Evolutionary conservation across 2,329 filamentous ascomycete species (phyloP), one percentile per base, ranked within the genome.

Genomic region (Ophiostoma sp.): DNA sequence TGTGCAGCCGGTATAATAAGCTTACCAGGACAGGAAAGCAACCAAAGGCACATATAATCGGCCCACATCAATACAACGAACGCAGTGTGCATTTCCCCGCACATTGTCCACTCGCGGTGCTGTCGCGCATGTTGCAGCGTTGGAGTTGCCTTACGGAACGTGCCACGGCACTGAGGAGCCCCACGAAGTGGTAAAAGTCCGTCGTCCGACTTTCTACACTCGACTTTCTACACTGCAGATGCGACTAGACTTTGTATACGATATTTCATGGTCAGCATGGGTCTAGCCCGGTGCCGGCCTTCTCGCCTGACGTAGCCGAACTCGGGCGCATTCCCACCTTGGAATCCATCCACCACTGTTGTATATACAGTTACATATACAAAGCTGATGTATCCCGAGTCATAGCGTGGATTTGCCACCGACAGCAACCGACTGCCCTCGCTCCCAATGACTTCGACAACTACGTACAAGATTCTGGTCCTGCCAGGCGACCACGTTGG

Each of bases 401-500:
- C n/a, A 27, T 55, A 55, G n/a, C 0, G 5, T 9, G 9, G 49
- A 5, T 27, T 8, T 55, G 6, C 3, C 11, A 18, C 18, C 11
- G 49, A 55, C 2, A 27, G 45, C 7, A 55, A 55, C 5, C 47
- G 7, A 63, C 6, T 6, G 18, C 36, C 47, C 18, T 38, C 38
- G 1, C 36, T 49, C 16, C 42, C 12, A 65, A 69, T 69, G 64
- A 18, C 68, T n/a, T 45, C 52, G 27, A 27, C 27, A 8, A 64
- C 62, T 27, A 64, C 65, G 2, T 72, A 64, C 70, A 76, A 76
- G 52, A 77, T 82, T 66, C 76, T 83, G n/a, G 74, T 83, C 63
- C 76, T 83, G 1, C 77, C 79, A 0, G 80, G 81, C 49, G 81
- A 83, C 71, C 79, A 80, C 70, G 78, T 82, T 65, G 81, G 81